These are phyloP conservation scores for Talaromyces stipitatus DNA, from an alignment of 495 filamentous ascomycete species.

Conservation along the genomic window DNA sequence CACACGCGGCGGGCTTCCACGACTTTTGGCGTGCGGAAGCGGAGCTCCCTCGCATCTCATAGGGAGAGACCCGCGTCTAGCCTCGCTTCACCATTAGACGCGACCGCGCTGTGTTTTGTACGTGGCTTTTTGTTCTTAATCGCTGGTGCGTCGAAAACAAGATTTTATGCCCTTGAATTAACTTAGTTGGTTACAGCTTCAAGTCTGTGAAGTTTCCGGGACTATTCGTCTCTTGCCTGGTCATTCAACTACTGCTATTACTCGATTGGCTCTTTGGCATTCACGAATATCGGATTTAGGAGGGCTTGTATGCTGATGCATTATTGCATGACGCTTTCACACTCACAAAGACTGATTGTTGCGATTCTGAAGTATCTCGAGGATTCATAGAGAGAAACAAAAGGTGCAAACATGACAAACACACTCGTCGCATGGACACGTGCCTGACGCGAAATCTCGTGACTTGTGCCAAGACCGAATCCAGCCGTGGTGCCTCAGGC, in stretches of 20 bases:
- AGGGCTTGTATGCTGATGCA: too few relatives aligned
- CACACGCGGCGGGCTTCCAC: background rate
- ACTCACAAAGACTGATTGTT: too few relatives aligned
- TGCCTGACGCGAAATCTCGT: constrained; percentile 4
- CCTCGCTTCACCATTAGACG: background rate
- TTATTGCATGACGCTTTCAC: too few relatives aligned
- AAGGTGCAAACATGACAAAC: background rate
- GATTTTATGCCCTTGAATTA: too few relatives aligned
- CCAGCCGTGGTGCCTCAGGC: background rate
- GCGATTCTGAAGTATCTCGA: background rate
- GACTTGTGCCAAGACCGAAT: background rate
- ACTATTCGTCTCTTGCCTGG: too few relatives aligned
- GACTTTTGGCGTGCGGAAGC: background rate
- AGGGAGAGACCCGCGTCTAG: background rate
- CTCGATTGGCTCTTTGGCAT: too few relatives aligned
- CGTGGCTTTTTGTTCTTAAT: background rate
- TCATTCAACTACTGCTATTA: too few relatives aligned
- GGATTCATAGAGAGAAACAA: background rate
- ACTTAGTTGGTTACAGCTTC: too few relatives aligned
- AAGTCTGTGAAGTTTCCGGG: too few relatives aligned
- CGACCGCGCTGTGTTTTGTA: background rate
- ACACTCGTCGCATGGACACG: background rate
- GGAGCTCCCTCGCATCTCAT: background rate
- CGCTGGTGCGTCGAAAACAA: too few relatives aligned
- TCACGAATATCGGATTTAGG: too few relatives aligned